phyloP scores from a whole-genome alignment of 495 filamentous ascomycete species.

The Tetracladium marchalianum region DNA sequence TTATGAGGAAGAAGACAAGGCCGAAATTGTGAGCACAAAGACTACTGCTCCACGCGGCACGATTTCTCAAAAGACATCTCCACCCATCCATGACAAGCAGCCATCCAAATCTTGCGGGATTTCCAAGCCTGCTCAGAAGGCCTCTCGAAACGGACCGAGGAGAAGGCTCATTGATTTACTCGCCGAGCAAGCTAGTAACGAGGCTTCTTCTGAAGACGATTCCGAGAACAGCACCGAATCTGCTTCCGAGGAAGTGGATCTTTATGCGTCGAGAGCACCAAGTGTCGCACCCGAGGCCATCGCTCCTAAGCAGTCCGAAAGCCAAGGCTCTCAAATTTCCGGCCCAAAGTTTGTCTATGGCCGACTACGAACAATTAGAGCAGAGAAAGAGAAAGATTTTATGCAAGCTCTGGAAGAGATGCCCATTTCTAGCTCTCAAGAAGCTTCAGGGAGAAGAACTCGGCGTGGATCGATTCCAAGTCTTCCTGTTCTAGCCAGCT shows the following conservation, averaged over 20 bases:
- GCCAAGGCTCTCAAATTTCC: constrained; percentile 13
- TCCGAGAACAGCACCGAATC: neutral
- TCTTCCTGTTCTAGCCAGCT: constrained; percentile 19
- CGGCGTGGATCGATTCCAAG: constrained; percentile 19
- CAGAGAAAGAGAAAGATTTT: constrained; percentile 29
- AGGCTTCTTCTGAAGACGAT: neutral
- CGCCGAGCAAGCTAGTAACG: constrained; percentile 28
- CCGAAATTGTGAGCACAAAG: too few species aligned
- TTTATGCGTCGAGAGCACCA: constrained; percentile 4
- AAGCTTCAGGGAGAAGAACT: constrained; percentile 17
- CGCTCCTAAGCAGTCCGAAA: neutral
- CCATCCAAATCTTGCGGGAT: constrained; percentile 5
- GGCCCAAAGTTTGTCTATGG: constrained; percentile 38
- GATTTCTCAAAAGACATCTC: too few species aligned
- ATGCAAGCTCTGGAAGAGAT: constrained; percentile 23
- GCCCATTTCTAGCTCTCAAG: constrained; percentile 9
- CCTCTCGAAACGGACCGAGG: constrained; percentile 19
- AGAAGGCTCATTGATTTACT: constrained; percentile 46
- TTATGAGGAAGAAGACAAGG: neutral
- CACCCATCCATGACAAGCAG: neutral
- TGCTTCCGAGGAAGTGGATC: neutral
- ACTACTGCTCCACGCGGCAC: neutral
- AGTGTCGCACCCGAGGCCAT: constrained; percentile 1
- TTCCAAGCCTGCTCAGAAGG: constrained; percentile 8
- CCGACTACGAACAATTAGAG: constrained; percentile 36